Evolutionary conservation across 2,329 filamentous ascomycete genomes (phyloP), one percentile per base, ranked within the genome.

Genomic region (Aureobasidium mangrovei): DNA sequence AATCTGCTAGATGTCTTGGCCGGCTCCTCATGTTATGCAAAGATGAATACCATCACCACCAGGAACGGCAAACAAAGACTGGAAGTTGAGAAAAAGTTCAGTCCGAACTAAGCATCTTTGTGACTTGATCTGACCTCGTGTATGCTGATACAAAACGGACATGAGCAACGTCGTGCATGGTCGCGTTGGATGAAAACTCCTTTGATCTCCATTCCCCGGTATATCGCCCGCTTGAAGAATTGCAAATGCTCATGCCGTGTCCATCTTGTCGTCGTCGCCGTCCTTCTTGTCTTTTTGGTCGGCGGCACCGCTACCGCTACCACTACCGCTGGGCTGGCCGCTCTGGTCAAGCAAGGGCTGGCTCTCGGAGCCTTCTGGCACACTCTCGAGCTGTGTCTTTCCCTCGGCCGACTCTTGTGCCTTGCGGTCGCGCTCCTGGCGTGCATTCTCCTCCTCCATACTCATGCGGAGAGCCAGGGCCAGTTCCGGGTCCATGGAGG

Each of bases 381-480:
- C 89, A 44, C 83, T 83, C 65, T 90, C 89, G 61, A 97, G 76
- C 43, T 83, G 81, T 41, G 82, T 82, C 74, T 91, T 91, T 61
- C 82, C 82, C 53, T 86, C 80, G 41, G 81, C 79, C 61, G 78
- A 80, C 36, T 75, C 71, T 57, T 83, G 80, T 62, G 88, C 85
- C 62, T 88, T 85, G 59, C 85, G 88, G 65, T 86, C 83, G 73
- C 89, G 89, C 70, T 95, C 91, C 72, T 94, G 85, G 64, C 93
- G 79, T 58, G 91, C 91, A 75, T 94, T 94, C 73, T 98, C 93
- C 69, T 98, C 93, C 70, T 98, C 93, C 81, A 95, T 89, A 71
- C 88, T 95, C 89, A 98, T 95, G 60, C 93, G 84, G 68, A 98
- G 76, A 51, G 93, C 93, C 62, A 98, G 81, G 26, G 93, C 93